phyloP scores from a whole-genome alignment of 768 basidiomycete genomes.

The Boletus bicolor region DNA sequence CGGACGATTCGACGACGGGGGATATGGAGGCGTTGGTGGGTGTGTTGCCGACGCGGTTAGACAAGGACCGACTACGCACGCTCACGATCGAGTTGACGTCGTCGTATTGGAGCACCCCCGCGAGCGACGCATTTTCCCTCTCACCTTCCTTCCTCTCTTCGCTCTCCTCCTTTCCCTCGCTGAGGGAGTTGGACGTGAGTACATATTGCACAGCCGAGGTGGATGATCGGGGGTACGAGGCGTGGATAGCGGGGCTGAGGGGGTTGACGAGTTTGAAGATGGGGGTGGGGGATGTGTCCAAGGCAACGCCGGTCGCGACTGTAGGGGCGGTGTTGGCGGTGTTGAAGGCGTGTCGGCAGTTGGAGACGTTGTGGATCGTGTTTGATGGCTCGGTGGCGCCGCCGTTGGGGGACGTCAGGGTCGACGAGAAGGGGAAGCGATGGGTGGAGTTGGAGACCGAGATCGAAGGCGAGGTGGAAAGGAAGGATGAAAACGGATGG shows the following conservation, averaged over 20 bases:
- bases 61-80: slow-evolving; percentile 6
- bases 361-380: slow-evolving; percentile 20
- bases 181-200: slow-evolving; percentile 22
- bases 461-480: neutral
- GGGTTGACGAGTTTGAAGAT: slow-evolving; percentile 17
- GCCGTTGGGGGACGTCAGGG: neutral
- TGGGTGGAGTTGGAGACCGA: neutral
- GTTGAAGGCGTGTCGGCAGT: slow-evolving; percentile 15
- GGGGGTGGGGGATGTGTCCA: slow-evolving; percentile 18
- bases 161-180: slow-evolving; percentile 11
- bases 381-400: slow-evolving; percentile 20
- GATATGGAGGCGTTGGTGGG: slow-evolving; percentile 17
- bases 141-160: slow-evolving; percentile 12
- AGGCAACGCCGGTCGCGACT: slow-evolving; percentile 17
- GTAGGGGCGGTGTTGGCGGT: slow-evolving; percentile 20
- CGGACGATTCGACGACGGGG: slow-evolving; percentile 21
- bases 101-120: slow-evolving; percentile 26
- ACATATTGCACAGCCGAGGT: slow-evolving; percentile 17
- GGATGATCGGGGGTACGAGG: slow-evolving; percentile 19
- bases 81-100: slow-evolving; percentile 25
- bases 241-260: slow-evolving; percentile 12
- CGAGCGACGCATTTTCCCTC: slow-evolving; percentile 24
- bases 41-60: slow-evolving; percentile 11
- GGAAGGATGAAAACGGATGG: slow-evolving; percentile 9
- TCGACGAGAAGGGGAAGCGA: neutral